Percentiles rank a stretch among this genome's conserved stretches.
phyloP scores from a whole-genome alignment of 2,329 filamentous ascomycete genomes.

The Fusarium zealandicum region DNA sequence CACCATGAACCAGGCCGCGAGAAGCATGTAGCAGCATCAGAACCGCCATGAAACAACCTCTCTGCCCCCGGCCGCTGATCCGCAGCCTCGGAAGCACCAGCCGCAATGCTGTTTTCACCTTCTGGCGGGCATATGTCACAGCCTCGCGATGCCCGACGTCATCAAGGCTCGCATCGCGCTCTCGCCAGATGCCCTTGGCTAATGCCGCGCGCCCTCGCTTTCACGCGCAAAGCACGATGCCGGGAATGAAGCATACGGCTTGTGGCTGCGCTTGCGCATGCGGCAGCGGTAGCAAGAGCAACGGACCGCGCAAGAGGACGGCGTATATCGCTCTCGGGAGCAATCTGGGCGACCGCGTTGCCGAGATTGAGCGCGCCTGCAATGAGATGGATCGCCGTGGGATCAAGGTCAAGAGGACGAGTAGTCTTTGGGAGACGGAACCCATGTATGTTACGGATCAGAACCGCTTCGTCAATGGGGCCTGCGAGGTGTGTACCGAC shows the following conservation, averaged over 20 bases:
- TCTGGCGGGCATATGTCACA: constrained; percentile 21
- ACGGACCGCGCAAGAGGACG: constrained; percentile 48
- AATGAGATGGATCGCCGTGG: constrained; percentile 75
- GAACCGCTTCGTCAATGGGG: constrained; percentile 87
- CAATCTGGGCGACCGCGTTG: constrained; percentile 86
- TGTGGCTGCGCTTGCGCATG: constrained; percentile 49
- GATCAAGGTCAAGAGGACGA: constrained; percentile 80
- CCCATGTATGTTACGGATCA: constrained; percentile 97
- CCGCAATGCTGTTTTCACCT: constrained; percentile 11
- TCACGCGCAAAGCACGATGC: constrained; percentile 12
- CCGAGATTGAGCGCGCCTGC: constrained; percentile 85
- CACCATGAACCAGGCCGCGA: constrained; percentile 2
- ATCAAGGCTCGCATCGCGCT: constrained; percentile 3
- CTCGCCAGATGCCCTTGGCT: constrained; percentile 15
- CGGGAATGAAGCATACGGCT: constrained; percentile 36
- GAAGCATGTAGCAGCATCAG: constrained; percentile 26
- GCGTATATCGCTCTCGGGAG: constrained; percentile 91
- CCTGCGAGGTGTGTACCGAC: constrained; percentile 75
- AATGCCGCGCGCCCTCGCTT: constrained; percentile 26
- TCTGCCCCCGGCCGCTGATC: constrained; percentile 17
- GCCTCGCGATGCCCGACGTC: constrained; percentile 20
- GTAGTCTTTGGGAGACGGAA: constrained; percentile 90
- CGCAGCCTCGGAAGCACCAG: constrained; percentile 10
- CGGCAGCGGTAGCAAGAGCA: constrained; percentile 37
- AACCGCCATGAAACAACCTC: constrained; percentile 31